Percentiles rank a stretch among this genome's conserved stretches.
Evolutionary conservation across 768 basidiomycete genomes (phyloP).

Genomic region (Tulasnella sp.): DNA sequence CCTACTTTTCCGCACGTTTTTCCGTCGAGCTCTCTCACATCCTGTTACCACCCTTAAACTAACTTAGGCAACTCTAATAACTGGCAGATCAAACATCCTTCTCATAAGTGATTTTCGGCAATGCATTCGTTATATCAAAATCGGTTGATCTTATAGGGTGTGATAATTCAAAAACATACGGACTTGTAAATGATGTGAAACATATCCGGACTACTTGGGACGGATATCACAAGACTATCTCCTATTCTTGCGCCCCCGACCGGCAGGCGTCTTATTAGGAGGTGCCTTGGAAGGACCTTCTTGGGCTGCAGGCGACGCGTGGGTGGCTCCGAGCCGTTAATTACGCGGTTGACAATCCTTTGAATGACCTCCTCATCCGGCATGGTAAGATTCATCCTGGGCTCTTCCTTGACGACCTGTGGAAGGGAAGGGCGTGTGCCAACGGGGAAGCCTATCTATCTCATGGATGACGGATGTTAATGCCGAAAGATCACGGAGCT

Average conservation of each 20-base stretch:
- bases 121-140: no score
- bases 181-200: no score
- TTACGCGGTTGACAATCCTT: background rate
- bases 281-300: background rate
- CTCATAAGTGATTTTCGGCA: no score
- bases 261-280: background rate
- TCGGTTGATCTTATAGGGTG: no score
- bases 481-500: no score
- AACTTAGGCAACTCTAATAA: no score
- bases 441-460: background rate
- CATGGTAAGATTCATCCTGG: conserved; percentile 5
- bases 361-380: conserved; percentile 3
- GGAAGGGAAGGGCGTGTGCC: background rate
- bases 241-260: background rate
- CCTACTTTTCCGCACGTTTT: no score
- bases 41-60: no score
- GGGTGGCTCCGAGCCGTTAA: background rate
- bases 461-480: background rate
- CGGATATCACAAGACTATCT: background rate
- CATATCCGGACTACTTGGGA: background rate
- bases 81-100: no score
- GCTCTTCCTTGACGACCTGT: background rate
- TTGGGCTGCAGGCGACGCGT: background rate
- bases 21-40: no score
- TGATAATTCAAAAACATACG: no score